Evolutionary conservation across 805 yeast genomes (phyloP), one percentile per base, ranked within the genome.

Genomic region (Metschnikowia hibisci): DNA sequence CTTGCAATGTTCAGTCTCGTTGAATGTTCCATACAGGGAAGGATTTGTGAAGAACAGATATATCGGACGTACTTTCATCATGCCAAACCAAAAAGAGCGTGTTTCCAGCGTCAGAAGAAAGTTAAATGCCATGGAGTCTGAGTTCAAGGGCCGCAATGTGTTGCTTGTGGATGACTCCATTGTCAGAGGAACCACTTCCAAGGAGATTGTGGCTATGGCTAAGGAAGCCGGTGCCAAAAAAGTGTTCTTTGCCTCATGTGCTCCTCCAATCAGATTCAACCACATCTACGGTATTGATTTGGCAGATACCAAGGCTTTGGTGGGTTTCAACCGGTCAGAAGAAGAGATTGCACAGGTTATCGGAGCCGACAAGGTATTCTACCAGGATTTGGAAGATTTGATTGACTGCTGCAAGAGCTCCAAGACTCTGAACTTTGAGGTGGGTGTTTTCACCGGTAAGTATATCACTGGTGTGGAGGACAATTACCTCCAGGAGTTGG

Each of bases 161-260:
- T 71, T 93, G 50, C 76, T 93, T 42, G 97, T 93, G 34, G 99
- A 93, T 66, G 99, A 93, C 66, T 88, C 97, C 22, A 91, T 93
- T 52, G 99, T 93, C 8, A 81, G 99, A 63, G 99, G 99, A 50
- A 93, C 99, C 15, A 93, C 99, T 3, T 89, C 97, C 6, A 85
- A 80, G 63, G 99, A 93, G 69, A 93, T 93, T 52, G 95, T 93
- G 27, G 84, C 82, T 53, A 93, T 93, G 99, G 99, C 99, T n/a
- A 78, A 85, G 55, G 99, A 93, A 64, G 96, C 98, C 4, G 99
- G 99, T 45, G 99, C 99, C 34, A 82, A 78, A 48, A 84, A 81
- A 55, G 99, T 93, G n/a, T 91, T 80, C 62, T 84, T 93, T 64
- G 99, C 99, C 0, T 87, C 96, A 20, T 93, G 97, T 60, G 95